These are phyloP conservation scores for Hypoxylon sp. DNA, from an alignment of 2,329 filamentous ascomycete species.

Conservation along the genomic window DNA sequence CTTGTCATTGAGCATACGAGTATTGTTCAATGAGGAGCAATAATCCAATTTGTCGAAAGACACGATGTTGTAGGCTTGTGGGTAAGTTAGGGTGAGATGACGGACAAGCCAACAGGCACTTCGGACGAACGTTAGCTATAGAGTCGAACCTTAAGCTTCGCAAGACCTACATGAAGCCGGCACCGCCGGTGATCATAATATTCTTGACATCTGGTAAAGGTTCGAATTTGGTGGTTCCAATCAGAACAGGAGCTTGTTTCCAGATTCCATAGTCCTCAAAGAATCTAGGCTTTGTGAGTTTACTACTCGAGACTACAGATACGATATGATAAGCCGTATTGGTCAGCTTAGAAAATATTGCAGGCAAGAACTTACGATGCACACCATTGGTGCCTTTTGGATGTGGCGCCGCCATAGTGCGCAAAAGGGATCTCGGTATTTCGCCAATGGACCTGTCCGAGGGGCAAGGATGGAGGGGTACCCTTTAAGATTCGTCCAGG, in stretches of 20 bases:
- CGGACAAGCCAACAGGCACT: constrained; percentile 88
- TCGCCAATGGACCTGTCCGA: constrained; percentile 19
- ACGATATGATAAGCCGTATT: constrained; percentile 29
- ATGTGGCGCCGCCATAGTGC: constrained; percentile 48
- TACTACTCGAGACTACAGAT: constrained; percentile 41
- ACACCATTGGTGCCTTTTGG: constrained; percentile 49
- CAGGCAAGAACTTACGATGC: constrained; percentile 45
- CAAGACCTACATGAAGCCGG: constrained; percentile 82
- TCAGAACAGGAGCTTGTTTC: constrained; percentile 79
- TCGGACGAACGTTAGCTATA: constrained; percentile 46
- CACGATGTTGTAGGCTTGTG: constrained; percentile 80
- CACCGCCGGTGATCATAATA: constrained; percentile 87
- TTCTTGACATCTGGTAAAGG: constrained; percentile 79
- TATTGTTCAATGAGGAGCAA: constrained; percentile 85
- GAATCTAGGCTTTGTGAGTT: constrained; percentile 57
- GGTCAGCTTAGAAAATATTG: constrained; percentile 11
- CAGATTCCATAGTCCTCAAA: constrained; percentile 75
- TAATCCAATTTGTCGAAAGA: constrained; percentile 91
- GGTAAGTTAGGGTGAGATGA: constrained; percentile 81
- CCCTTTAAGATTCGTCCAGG: constrained; percentile 1
- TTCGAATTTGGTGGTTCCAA: constrained; percentile 78
- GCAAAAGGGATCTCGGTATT: constrained; percentile 19
- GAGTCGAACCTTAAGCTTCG: constrained; percentile 15
- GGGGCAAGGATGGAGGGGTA: constrained; percentile 5
- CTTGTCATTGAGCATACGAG: constrained; percentile 74